Percentiles rank a stretch among this genome's conserved stretches.
Evolutionary conservation across 345 rosid genomes (phyloP).

Genomic region (Lumnitzera littorea): DNA sequence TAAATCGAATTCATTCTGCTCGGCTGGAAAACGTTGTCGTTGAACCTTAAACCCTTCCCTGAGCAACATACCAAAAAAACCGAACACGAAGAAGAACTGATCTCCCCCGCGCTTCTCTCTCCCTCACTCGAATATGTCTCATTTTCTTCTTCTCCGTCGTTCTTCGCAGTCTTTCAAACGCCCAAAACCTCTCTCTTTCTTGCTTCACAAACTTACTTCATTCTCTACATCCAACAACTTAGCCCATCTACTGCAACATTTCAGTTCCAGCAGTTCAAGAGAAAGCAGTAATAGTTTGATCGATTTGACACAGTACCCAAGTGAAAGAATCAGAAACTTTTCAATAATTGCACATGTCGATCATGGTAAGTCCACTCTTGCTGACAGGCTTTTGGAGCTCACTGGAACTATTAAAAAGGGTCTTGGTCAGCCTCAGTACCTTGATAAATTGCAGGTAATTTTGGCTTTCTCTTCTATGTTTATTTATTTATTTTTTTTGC

Average conservation of each 20-base stretch:
- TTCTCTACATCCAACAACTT: background rate
- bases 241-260: conserved; percentile 8
- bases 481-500: background rate
- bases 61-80: no score
- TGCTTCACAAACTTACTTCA: background rate
- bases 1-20: no score
- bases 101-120: no score
- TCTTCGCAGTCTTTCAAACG: conserved; percentile 3
- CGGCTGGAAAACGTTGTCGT: no score
- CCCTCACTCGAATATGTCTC: no score
- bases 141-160: background rate
- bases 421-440: conserved; percentile 96
- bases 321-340: conserved; percentile 83
- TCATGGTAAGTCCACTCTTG: conserved; percentile 93
- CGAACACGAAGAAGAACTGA: no score
- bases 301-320: conserved; percentile 65
- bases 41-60: background rate
- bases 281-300: conserved; percentile 21
- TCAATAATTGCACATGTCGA: conserved; percentile 94
- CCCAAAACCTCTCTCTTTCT: background rate
- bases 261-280: conserved; percentile 27
- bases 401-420: conserved; percentile 89
- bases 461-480: background rate
- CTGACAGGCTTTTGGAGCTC: conserved; percentile 97
- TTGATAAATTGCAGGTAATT: conserved; percentile 79